A percentile compares a stretch with the other conserved stretches of the same genome.
Conservation (phyloP, 108 stramenopile species). For the Licmophora abbreviata region DNA sequence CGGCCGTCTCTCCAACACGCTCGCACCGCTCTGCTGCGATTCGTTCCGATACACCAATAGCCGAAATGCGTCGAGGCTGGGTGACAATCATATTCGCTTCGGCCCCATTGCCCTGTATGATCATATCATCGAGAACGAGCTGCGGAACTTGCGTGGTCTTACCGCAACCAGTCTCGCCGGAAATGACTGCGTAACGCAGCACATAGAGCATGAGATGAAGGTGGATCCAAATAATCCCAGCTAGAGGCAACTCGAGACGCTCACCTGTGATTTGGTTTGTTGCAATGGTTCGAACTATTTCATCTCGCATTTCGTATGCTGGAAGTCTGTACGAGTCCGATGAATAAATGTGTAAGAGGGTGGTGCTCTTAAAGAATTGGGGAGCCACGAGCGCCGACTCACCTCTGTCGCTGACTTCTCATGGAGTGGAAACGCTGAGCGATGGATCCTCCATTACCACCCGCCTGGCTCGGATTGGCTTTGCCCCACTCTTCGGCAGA, state of each 20-base stretch:
- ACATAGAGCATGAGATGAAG: too few species aligned
- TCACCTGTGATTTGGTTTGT: constrained; percentile 63
- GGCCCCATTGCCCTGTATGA: constrained; percentile 56
- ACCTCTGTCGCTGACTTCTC: constrained; percentile 3
- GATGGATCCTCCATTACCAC: too few species aligned
- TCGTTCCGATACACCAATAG: constrained; percentile 87
- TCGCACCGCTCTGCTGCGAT: constrained; percentile 82
- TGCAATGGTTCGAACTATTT: constrained; percentile 47
- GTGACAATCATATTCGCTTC: constrained; percentile 80
- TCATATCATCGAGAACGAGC: constrained; percentile 79
- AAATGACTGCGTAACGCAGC: too few species aligned
- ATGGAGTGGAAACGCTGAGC: too few species aligned
- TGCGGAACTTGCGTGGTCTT: constrained; percentile 66
- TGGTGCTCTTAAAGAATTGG: constrained; percentile 3
- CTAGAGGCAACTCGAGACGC: too few species aligned
- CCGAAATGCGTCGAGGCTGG: constrained; percentile 86
- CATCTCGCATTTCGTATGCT: constrained; percentile 44
- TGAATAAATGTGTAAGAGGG: constrained; percentile 37
- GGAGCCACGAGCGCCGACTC: constrained; percentile 3
- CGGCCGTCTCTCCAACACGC: constrained; percentile 68
- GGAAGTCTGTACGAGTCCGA: constrained; percentile 45
- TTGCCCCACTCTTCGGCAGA: constrained; percentile 21
- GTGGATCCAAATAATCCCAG: too few species aligned
- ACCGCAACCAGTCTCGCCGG: constrained; percentile 81
- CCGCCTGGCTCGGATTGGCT: constrained; percentile 2